phyloP scores from a whole-genome alignment of 2,329 filamentous ascomycete genomes.

The Thielaviopsis euricoi region DNA sequence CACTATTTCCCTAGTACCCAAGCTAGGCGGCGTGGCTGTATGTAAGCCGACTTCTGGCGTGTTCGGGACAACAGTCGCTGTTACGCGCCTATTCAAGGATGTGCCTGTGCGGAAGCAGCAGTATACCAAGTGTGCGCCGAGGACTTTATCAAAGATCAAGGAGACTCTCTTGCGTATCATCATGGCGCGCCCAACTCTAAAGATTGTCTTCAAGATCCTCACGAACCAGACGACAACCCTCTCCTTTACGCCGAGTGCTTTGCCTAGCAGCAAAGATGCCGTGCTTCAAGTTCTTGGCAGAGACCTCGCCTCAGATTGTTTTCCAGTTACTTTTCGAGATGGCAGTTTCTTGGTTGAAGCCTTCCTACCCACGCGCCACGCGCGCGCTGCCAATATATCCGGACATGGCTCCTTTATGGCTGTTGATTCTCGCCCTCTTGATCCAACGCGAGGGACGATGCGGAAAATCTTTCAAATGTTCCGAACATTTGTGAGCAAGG shows the following conservation, averaged over 20 bases:
- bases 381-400: slow-evolving; percentile 26
- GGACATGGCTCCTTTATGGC: slow-evolving; percentile 44
- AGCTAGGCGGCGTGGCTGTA: slow-evolving; percentile 18
- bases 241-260: slow-evolving; percentile 42
- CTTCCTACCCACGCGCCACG: slow-evolving; percentile 37
- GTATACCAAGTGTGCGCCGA: slow-evolving; percentile 39
- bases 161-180: slow-evolving; percentile 46
- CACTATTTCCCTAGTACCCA: slow-evolving; percentile 25
- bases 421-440: slow-evolving; percentile 51
- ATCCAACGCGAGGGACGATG: slow-evolving; percentile 33
- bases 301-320: slow-evolving; percentile 37
- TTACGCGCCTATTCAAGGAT: slow-evolving; percentile 39
- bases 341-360: slow-evolving; percentile 31
- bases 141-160: slow-evolving; percentile 40
- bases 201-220: slow-evolving; percentile 41
- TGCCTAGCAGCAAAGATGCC: slow-evolving; percentile 35
- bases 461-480: slow-evolving; percentile 42
- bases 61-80: slow-evolving; percentile 51
- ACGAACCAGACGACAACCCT: slow-evolving; percentile 37
- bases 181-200: slow-evolving; percentile 46
- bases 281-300: slow-evolving; percentile 45
- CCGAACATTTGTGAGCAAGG: slow-evolving; percentile 29
- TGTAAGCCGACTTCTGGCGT: slow-evolving; percentile 31
- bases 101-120: slow-evolving; percentile 48
- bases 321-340: slow-evolving; percentile 21